phyloP scores from a whole-genome alignment of 805 yeast species.

The Wickerhamiella parazyma region DNA sequence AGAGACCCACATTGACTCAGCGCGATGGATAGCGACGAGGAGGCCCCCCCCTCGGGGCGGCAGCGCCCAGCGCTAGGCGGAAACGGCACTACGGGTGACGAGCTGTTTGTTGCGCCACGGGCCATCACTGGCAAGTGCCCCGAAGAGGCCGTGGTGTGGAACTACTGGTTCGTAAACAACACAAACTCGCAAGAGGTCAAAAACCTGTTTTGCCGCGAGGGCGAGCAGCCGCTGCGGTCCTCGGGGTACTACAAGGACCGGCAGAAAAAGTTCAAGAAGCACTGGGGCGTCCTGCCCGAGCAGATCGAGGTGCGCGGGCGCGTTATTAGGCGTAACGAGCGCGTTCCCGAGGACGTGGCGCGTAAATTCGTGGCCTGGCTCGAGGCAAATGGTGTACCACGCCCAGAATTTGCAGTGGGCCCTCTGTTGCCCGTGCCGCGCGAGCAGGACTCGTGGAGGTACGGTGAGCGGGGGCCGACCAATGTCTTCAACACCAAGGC shows the following conservation, averaged over 20 bases:
- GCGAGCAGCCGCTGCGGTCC: not conserved
- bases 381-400: not conserved
- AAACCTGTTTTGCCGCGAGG: not conserved
- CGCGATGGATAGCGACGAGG: too few relatives aligned
- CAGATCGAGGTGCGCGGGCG: not conserved
- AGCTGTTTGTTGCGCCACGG: not conserved
- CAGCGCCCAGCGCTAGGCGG: too few relatives aligned
- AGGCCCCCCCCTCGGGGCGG: too few relatives aligned
- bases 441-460: not conserved
- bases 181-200: not conserved
- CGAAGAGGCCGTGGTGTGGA: not conserved
- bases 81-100: too few relatives aligned
- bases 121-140: not conserved
- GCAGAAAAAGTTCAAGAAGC: not conserved
- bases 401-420: not conserved
- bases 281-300: not conserved
- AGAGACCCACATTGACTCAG: too few relatives aligned
- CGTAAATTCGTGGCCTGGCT: not conserved
- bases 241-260: not conserved
- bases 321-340: not conserved
- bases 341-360: constrained; percentile 5
- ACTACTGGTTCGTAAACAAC: constrained; percentile 1
- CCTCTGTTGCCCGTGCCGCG: not conserved
- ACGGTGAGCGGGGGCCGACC: not conserved
- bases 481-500: not conserved